Evolutionary conservation across 164 flowering plant species (phyloP), one percentile per base, ranked within the genome.

Genomic region (Euptelea pleiosperma): DNA sequence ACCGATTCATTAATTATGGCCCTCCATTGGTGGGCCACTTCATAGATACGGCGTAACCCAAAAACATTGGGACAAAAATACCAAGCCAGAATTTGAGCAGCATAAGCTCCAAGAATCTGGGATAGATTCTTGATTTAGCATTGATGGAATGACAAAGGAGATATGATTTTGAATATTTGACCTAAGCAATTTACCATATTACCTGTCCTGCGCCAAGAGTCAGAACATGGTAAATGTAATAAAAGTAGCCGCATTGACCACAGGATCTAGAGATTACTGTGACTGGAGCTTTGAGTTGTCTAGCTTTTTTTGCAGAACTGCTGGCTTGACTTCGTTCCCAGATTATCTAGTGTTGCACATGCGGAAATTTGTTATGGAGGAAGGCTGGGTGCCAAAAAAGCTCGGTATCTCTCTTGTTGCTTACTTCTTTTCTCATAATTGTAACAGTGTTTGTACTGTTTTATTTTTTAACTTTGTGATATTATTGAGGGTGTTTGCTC

Each of bases 361-460:
- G 99, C 82, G 96, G 40, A 94, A 87, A 68, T 94, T 94, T 79
- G 90, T 91, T 6, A 73, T 91, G 97, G 99, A 82, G 65, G 96
- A 47, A 31, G 99, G 99, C 64, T 94, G 99, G 99, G 99, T 94
- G 25, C 99, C 99, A 6, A 94, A 91, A 69, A 94, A 94, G 70
- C 90, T 94, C 48, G 99, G 97, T 91, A 77, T 46, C 0, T 64
- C 58, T 48, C 42, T 5, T 34, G 29, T 52, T 50, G 44, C 49
- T 57, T 37, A 14, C 8, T 49, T 11, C 35, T 31, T 52, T 49
- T 18, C 34, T 14, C 63, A 24, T 9, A 22, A 19, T 12, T 19
- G 16, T 30, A 8, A 18, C 22, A 47, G 22, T 29, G 21, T 64
- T 16, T 25, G 25, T 36, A 36, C 6, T 35, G 19, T 19, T 41